Percentiles rank a stretch among this genome's conserved stretches.
Conservation (phyloP, 257 asterid genomes). For the Plantago elongata region DNA sequence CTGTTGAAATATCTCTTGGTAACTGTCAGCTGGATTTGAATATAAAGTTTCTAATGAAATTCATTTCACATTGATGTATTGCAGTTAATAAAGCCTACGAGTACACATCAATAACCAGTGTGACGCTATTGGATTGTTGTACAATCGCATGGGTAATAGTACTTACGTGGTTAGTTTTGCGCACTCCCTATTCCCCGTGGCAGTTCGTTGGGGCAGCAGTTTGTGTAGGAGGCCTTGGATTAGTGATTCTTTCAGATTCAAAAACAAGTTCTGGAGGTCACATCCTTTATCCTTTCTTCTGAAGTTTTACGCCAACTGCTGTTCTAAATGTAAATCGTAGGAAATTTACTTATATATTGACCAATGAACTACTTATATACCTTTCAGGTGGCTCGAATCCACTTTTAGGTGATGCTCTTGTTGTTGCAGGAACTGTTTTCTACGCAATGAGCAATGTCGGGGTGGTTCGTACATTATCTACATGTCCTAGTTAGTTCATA, state of each 20-base stretch:
- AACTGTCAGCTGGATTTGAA: too few species aligned
- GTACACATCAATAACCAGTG: constrained; percentile 72
- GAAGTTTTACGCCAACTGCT: too few species aligned
- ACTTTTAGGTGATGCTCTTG: constrained; percentile 66
- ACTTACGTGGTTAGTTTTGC: constrained; percentile 62
- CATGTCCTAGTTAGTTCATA: too few species aligned
- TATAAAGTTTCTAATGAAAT: background rate
- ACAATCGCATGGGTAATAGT: constrained; percentile 63
- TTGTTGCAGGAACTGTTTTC: constrained; percentile 47
- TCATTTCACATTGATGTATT: constrained; percentile 1
- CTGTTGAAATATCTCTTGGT: too few species aligned
- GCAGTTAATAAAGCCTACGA: constrained; percentile 74
- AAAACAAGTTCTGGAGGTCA: constrained; percentile 48
- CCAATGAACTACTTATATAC: background rate
- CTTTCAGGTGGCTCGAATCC: constrained; percentile 67
- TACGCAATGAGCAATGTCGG: constrained; percentile 64
- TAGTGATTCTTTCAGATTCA: constrained; percentile 63
- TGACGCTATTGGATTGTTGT: constrained; percentile 66
- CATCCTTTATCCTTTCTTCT: background rate
- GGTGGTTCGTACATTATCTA: constrained; percentile 34
- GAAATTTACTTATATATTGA: background rate
- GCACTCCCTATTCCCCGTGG: constrained; percentile 48
- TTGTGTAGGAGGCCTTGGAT: constrained; percentile 52
- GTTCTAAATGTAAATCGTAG: too few species aligned
- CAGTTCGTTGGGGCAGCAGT: constrained; percentile 59